phyloP scores from a whole-genome alignment of 2,329 filamentous ascomycete genomes.

The Bipolaris zeicola region DNA sequence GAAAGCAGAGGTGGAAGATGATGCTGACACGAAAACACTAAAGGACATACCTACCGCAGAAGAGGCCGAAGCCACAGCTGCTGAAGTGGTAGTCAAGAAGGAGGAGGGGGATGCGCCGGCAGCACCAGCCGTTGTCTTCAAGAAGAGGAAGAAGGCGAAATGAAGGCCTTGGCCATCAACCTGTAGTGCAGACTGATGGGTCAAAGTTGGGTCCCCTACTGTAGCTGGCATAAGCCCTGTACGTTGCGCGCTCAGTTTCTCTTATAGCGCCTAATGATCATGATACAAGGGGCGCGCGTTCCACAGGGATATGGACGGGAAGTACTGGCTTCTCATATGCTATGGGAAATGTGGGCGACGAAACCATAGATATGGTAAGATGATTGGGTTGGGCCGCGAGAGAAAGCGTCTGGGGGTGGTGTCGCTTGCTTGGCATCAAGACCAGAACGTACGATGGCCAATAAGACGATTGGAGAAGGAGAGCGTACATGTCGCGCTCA shows the following conservation, averaged over 20 bases:
- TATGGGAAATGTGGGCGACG: not conserved
- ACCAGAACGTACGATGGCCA: not conserved
- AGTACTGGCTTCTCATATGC: not conserved
- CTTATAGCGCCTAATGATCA: not conserved
- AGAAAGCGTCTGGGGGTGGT: not conserved
- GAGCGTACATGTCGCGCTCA: not conserved
- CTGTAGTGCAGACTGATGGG: not conserved
- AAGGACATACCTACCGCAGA: constrained; percentile 39
- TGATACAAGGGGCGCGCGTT: not conserved
- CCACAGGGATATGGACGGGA: not conserved
- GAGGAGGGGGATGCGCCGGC: constrained; percentile 28
- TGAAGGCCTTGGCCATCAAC: constrained; percentile 17
- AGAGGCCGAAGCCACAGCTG: constrained; percentile 27
- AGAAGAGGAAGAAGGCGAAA: constrained; percentile 75
- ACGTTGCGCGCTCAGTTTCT: not conserved
- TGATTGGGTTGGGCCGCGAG: not conserved
- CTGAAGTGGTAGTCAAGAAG: constrained; percentile 20
- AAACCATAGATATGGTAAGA: not conserved
- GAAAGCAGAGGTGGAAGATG: constrained; percentile 28
- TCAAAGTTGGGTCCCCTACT: not conserved
- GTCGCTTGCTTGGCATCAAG: not conserved
- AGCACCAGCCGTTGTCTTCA: constrained; percentile 68
- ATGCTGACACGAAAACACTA: constrained; percentile 24
- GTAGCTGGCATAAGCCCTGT: not conserved
- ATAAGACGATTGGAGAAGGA: not conserved